Percentiles rank a stretch among this genome's conserved stretches.
phyloP scores from a whole-genome alignment of 2,329 filamentous ascomycete genomes.

The Talaromyces sp. region DNA sequence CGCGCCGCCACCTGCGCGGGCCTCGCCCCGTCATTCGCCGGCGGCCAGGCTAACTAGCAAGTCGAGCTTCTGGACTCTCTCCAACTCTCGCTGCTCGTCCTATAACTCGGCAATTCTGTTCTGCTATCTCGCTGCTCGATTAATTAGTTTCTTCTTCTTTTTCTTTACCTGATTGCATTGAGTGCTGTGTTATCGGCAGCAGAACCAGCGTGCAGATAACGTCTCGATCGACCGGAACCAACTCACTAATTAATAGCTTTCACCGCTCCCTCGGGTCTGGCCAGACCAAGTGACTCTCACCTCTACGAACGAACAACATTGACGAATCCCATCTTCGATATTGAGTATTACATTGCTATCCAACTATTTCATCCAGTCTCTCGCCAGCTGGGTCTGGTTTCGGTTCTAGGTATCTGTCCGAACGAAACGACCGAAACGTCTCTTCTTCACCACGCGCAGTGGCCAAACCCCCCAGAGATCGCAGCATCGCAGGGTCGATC shows the following conservation, averaged over 20 bases:
- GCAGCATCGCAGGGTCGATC: neutral
- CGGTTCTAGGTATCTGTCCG: neutral
- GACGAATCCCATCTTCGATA: neutral
- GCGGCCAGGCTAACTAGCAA: neutral
- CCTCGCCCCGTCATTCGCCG: conserved; percentile 11
- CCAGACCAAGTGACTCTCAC: neutral
- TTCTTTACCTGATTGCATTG: neutral
- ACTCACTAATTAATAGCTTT: too few species aligned
- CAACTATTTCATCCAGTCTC: neutral
- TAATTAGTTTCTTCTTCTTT: neutral
- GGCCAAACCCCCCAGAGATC: neutral
- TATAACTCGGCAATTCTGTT: neutral
- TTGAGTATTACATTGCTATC: neutral
- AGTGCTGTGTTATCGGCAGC: neutral
- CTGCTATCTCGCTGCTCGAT: neutral
- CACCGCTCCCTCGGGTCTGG: neutral
- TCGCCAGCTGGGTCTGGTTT: neutral
- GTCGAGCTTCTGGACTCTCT: neutral
- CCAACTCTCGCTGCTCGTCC: neutral
- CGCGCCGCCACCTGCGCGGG: conserved; percentile 11
- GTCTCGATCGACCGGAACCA: neutral
- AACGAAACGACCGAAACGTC: neutral
- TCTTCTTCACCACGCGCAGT: neutral
- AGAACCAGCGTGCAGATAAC: neutral
- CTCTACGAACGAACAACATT: neutral